phyloP scores from a whole-genome alignment of 371 early-diverging fungal species.

The Amoeboradix gromovi region DNA sequence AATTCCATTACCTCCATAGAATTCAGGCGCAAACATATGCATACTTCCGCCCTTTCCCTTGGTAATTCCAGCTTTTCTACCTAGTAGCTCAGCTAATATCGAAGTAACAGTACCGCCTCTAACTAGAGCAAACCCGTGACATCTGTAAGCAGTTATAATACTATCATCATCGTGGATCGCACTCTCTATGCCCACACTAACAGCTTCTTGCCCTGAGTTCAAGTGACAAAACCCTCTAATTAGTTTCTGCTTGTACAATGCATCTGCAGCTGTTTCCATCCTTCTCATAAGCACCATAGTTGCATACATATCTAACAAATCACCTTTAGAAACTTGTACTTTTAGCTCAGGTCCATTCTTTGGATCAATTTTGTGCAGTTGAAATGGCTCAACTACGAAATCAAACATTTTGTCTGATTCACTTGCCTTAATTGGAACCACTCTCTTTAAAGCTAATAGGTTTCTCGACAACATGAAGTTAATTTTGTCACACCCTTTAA shows the following conservation, averaged over 20 bases:
- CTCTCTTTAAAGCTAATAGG: too few species aligned
- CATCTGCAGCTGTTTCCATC: slow-evolving; percentile 76
- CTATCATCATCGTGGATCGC: slow-evolving; percentile 63
- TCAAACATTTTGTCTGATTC: too few species aligned
- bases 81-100: slow-evolving; percentile 58
- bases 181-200: slow-evolving; percentile 75
- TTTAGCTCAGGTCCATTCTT: too few species aligned
- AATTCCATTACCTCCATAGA: slow-evolving; percentile 98
- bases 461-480: too few species aligned
- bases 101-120: slow-evolving; percentile 40
- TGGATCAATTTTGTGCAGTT: too few species aligned
- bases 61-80: slow-evolving; percentile 60
- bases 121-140: slow-evolving; percentile 86
- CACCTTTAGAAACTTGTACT: slow-evolving; percentile 11
- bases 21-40: slow-evolving; percentile 92
- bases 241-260: slow-evolving; percentile 78
- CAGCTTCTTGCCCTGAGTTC: slow-evolving; percentile 95
- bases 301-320: slow-evolving; percentile 49
- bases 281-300: slow-evolving; percentile 64
- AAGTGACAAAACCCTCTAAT: slow-evolving; percentile 98
- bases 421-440: too few species aligned
- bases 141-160: slow-evolving; percentile 91
- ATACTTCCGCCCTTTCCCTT: slow-evolving; percentile 98
- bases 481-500: too few species aligned
- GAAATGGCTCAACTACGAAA: too few species aligned